A percentile compares a stretch with the other conserved stretches of the same genome.
Evolutionary conservation across 495 filamentous ascomycete genomes (phyloP).

Genomic region (Hyaloscypha finlandica): DNA sequence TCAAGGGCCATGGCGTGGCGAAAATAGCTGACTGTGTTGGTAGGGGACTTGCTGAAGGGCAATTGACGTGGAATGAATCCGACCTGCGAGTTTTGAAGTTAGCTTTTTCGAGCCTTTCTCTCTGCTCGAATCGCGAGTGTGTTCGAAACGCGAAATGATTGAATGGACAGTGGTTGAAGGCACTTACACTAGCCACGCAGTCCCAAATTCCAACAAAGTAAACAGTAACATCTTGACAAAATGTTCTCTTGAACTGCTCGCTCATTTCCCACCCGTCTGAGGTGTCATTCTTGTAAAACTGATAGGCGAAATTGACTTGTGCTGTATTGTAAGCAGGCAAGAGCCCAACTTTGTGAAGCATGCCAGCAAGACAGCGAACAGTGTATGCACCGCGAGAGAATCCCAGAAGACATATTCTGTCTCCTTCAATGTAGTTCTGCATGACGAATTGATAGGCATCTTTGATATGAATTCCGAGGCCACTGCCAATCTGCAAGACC

Average conservation of each 20-base stretch:
- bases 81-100: background rate
- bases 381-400: slow-evolving; percentile 46
- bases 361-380: slow-evolving; percentile 34
- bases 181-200: slow-evolving; percentile 43
- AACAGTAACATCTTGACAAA: slow-evolving; percentile 41
- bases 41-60: slow-evolving; percentile 41
- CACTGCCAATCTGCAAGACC: slow-evolving; percentile 31
- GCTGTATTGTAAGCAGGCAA: slow-evolving; percentile 38
- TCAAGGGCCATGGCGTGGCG: slow-evolving; percentile 43
- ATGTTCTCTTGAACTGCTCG: slow-evolving; percentile 42
- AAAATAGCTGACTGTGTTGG: slow-evolving; percentile 39
- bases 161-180: slow-evolving; percentile 22
- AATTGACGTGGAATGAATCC: slow-evolving; percentile 13
- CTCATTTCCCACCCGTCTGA: slow-evolving; percentile 39
- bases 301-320: slow-evolving; percentile 42
- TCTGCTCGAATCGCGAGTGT: too few species aligned
- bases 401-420: slow-evolving; percentile 42
- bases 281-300: slow-evolving; percentile 43
- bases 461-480: slow-evolving; percentile 40
- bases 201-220: slow-evolving; percentile 45
- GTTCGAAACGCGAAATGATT: too few species aligned
- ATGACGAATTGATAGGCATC: slow-evolving; percentile 45
- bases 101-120: background rate
- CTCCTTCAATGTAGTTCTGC: slow-evolving; percentile 42
- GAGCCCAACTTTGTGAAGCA: slow-evolving; percentile 42